Base-by-base conservation (phyloP, 2,329 filamentous ascomycete genomes). In the Fusarium subtropicale region DNA sequence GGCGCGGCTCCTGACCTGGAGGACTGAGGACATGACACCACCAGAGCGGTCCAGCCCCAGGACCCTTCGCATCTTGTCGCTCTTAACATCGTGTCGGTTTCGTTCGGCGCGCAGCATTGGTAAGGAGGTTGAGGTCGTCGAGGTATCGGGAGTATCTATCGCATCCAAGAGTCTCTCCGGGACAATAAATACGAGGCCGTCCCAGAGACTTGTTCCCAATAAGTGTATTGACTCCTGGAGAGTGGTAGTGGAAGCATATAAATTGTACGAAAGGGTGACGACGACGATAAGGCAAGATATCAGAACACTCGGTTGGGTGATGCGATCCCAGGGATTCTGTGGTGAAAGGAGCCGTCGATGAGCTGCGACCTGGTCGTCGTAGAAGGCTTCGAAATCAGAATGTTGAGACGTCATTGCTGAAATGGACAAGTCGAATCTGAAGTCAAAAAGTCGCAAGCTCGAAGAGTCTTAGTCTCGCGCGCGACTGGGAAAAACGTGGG, bases 31-130 rank as follows among this genome's bases (percentile, higher is more conserved):
- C 74, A 90, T 83, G 66, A 89, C 82, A 51, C 86, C 82, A 38
- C 82, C 82, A 7, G 82, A 77, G 53, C 76, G 82, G 71, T 88
- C 86, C 64, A 91, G 75, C 3, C 89, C 86, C 34, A 93, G 77
- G 33, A 93, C 83, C 64, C 87, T 86, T 71, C 85, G 84, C 80
- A 93, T 85, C 12, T 85, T 84, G 69, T 90, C 86, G 75, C 87
- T 89, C 78, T 93, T 94, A 28, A 85, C 84, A 18, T 83, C 83
- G 81, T 85, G 82, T 42, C 79, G 84, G 70, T 74, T 81, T 62
- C 77, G 78, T 56, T 73, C 79, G 63, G 73, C 76, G 75, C 76
- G 75, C 69, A 65, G 79, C 79, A 76, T 81, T 39, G 80, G 76
- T 55, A 74, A 74, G 13, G 82, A 79, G 46, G 82, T 76, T 16